phyloP scores from a whole-genome alignment of 2,329 filamentous ascomycete species.

The Penicillium carneum region DNA sequence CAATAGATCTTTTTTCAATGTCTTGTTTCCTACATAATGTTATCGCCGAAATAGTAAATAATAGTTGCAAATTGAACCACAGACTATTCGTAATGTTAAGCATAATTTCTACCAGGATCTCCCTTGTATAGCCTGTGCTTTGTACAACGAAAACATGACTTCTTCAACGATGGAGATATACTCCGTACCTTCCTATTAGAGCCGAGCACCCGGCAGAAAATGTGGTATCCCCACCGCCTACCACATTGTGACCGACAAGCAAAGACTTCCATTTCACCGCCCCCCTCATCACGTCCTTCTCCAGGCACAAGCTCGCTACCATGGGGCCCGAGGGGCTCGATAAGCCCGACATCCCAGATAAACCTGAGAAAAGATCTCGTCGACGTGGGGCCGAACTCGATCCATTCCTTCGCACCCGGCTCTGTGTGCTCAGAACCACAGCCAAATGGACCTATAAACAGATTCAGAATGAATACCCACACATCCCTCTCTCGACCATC shows the following conservation, averaged over 20 bases:
- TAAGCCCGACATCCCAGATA: background rate
- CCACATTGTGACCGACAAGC: background rate
- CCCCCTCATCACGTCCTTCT: background rate
- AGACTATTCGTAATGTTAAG: background rate
- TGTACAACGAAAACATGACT: background rate
- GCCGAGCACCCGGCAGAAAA: background rate
- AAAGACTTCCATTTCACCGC: background rate
- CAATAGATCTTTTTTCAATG: background rate
- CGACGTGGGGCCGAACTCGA: conserved; percentile 22
- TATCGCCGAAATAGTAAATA: too few relatives aligned
- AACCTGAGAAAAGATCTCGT: conserved; percentile 11
- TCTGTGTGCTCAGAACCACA: conserved; percentile 21
- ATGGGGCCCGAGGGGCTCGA: conserved; percentile 15
- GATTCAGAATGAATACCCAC: conserved; percentile 19
- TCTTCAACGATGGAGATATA: background rate
- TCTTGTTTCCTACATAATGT: background rate
- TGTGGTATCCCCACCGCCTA: background rate
- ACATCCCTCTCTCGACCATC: conserved; percentile 23
- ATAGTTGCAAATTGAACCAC: background rate
- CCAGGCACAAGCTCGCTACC: conserved; percentile 5
- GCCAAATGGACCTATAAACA: conserved; percentile 22
- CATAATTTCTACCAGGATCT: background rate
- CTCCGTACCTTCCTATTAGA: background rate
- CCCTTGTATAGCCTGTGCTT: background rate
- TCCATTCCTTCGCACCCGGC: conserved; percentile 20